phyloP scores from a whole-genome alignment of 371 early-diverging fungal genomes.

The Mucor piriformis region DNA sequence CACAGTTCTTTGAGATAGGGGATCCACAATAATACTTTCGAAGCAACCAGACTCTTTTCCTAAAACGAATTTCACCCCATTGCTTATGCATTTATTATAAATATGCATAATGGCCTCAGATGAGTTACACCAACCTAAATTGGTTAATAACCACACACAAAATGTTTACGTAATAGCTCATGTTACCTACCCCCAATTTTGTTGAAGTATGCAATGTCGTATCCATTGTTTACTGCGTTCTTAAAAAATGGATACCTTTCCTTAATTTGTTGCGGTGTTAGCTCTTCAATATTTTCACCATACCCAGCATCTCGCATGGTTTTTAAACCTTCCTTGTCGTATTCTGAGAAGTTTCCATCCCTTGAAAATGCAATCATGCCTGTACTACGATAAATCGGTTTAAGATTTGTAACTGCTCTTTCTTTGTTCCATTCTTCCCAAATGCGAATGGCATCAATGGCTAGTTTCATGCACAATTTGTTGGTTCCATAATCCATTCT shows the following conservation, averaged over 20 bases:
- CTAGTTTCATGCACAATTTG: conserved; percentile 40
- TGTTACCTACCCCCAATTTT: conserved; percentile 37
- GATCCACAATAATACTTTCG: conserved; percentile 31
- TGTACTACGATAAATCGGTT: conserved; percentile 44
- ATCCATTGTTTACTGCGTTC: conserved; percentile 34
- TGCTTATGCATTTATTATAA: conserved; percentile 34
- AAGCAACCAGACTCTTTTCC: conserved; percentile 14
- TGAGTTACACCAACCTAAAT: conserved; percentile 43
- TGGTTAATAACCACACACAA: no score
- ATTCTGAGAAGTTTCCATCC: conserved; percentile 1
- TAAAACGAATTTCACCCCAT: conserved; percentile 45
- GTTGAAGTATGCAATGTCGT: conserved; percentile 35
- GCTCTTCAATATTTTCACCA: conserved; percentile 36
- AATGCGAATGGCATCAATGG: conserved; percentile 37
- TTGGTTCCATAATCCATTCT: conserved; percentile 54
- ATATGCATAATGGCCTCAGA: conserved; percentile 35
- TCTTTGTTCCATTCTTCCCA: conserved; percentile 61
- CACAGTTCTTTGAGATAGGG: conserved; percentile 15
- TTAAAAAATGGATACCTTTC: conserved; percentile 38
- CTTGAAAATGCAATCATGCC: conserved; percentile 38
- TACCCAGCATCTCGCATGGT: conserved; percentile 42
- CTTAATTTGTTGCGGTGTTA: conserved; percentile 25
- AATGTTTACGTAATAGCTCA: no score
- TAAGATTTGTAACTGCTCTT: conserved; percentile 5
- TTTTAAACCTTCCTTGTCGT: conserved; percentile 29